phyloP scores from a whole-genome alignment of 257 asterid species.

The Pogostemon cablin region DNA sequence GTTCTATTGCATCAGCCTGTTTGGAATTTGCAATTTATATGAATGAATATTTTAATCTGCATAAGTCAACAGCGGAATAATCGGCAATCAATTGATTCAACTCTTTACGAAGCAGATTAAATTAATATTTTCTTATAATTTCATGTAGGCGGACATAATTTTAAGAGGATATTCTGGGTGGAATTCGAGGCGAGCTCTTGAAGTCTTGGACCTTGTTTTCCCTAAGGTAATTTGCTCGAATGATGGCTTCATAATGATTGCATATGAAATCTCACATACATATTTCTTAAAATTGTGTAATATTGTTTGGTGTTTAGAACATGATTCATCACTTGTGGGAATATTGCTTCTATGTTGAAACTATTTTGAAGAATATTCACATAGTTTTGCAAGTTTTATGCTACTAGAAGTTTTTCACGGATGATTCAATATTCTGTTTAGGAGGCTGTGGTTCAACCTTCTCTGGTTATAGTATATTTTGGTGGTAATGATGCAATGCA shows the following conservation, averaged over 20 bases:
- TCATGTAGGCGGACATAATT: constrained; percentile 69
- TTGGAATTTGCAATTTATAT: background rate
- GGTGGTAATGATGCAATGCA: constrained; percentile 82
- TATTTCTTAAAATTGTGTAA: background rate
- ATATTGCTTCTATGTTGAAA: background rate
- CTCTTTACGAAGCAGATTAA: background rate
- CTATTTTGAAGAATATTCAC: background rate
- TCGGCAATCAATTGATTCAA: background rate
- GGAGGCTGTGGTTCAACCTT: constrained; percentile 74
- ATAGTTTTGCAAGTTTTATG: background rate
- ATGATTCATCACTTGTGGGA: background rate
- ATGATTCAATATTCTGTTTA: constrained; percentile 25
- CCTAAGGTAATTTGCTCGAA: constrained; percentile 59
- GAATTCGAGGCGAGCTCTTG: constrained; percentile 79
- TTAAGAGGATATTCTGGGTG: constrained; percentile 86
- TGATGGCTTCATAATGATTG: background rate
- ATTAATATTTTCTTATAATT: background rate
- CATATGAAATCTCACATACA: constrained; percentile 1
- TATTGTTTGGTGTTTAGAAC: background rate
- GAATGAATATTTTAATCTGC: background rate
- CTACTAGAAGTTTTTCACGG: background rate
- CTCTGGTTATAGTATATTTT: constrained; percentile 75
- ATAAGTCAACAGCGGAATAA: background rate
- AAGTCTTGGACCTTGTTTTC: constrained; percentile 61
- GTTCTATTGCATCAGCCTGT: background rate